phyloP scores from a whole-genome alignment of 352 stramenopile genomes.

The Phytophthora capsici region DNA sequence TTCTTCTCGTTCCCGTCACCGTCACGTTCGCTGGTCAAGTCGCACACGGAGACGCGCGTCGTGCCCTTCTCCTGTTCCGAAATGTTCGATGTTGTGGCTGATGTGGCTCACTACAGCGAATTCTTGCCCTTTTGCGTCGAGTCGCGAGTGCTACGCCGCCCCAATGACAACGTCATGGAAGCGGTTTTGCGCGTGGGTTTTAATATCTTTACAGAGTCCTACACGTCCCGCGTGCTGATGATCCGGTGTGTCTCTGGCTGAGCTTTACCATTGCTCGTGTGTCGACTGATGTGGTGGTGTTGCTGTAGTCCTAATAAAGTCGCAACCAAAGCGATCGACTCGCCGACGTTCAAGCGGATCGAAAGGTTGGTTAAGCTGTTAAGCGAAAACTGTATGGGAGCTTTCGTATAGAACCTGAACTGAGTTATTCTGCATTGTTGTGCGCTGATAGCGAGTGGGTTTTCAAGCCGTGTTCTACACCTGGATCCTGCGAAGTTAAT shows the following conservation, averaged over 20 bases:
- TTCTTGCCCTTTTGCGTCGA: constrained; percentile 87
- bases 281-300: neutral
- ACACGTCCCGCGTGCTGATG: constrained; percentile 85
- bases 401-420: too few relatives aligned
- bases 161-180: constrained; percentile 85
- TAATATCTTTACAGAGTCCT: constrained; percentile 85
- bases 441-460: constrained; percentile 63
- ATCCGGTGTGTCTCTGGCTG: constrained; percentile 43
- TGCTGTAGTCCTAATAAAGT: constrained; percentile 68
- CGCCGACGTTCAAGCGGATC: constrained; percentile 87
- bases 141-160: constrained; percentile 69
- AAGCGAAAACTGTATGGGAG: neutral
- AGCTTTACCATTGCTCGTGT: neutral
- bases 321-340: constrained; percentile 79
- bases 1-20: constrained; percentile 74
- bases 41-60: constrained; percentile 71
- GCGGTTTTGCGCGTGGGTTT: constrained; percentile 76
- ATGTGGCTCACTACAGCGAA: constrained; percentile 74
- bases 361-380: constrained; percentile 57
- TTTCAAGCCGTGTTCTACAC: constrained; percentile 56
- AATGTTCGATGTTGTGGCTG: constrained; percentile 84
- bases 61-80: constrained; percentile 79
- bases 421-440: constrained; percentile 7
- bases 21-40: constrained; percentile 65
- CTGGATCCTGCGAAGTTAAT: constrained; percentile 71